Base-by-base conservation (phyloP, 177 flowering plant species). In the Tripterygium wilfordii region DNA sequence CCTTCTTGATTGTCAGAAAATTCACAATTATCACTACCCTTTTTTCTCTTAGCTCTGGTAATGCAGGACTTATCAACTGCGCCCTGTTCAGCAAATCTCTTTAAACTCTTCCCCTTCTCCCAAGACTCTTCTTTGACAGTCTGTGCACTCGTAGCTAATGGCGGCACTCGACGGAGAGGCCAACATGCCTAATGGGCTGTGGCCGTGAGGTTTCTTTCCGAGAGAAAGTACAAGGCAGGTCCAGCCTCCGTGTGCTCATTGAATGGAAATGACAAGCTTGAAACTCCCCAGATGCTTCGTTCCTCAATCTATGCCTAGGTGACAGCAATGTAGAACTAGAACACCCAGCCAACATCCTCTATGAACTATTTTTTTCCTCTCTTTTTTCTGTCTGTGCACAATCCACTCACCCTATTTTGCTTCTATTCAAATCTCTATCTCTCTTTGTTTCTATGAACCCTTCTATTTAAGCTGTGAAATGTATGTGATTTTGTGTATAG, bases 331-430 rank as follows among this genome's bases (percentile, higher is more conserved):
- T 61, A 31, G 98, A 74, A 55, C 77, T 64, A 38, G 82, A 83
- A 61, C 83, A 81, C 74, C 96, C 98, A 57, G 95, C 96, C 98
- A 90, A 87, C 98, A 91, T 91, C 60, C 76, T 83, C 82, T 74
- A 75, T 25, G 23, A 53, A 57, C 63, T 62, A 48, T 52, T 43
- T 57, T 45, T n/a, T 52, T 36, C 16, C 21, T 30, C 42, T n/a
- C n/a, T 54, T 27, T n/a, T 35, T 56, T 42, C 27, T 25, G 29
- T 36, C 22, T 48, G 42, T 24, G 15, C 42, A 43, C 35, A 47
- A 48, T 36, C 58, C 67, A 58, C 67, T 48, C 63, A 26, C 62
- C 62, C 59, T 47, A 5, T 37, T 14, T 50, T 26, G n/a, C n/a
- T n/a, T n/a, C 4, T 36, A 36, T 30, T 45, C 32, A 18, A n/a